Evolutionary conservation across 176 grass and related monocot genomes (phyloP), one percentile per base, ranked within the genome.

Genomic region (Dactylis glomerata): DNA sequence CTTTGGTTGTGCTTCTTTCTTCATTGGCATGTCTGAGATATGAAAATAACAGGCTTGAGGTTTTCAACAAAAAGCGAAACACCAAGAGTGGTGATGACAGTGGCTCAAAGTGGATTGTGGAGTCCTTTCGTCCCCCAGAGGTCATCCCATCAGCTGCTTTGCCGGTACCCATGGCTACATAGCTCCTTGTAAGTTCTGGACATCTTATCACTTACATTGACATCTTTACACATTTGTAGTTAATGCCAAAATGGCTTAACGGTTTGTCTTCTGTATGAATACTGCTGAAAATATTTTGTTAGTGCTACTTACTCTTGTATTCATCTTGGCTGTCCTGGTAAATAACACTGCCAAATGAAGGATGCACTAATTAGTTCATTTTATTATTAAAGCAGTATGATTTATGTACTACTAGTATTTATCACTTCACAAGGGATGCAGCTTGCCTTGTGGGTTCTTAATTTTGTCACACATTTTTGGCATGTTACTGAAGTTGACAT

Each of bases 91-190:
- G 78, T 5, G 52, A 79, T 30, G 72, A 47, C 31, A 88, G 50
- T 68, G 82, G 63, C 56, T 87, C 85, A 23, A 90, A 95, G 84
- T 91, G 92, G 87, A 71, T 83, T 85, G 67, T 92, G 6, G 24
- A 98, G 73, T 92, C 87, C 34, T 96, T 93, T 40, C 78, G 92
- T n/a, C 88, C 89, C 1, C 74, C 51, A 32, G 89, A 89, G 80
- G 76, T 96, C 76, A 71, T 89, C 54, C 87, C 78, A 20, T 86
- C 33, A 91, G 73, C 78, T 91, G 83, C 78, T 98, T 95, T 19
- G 93, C 91, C 77, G 84, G 87, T 87, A 95, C 91, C 7, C 91
- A 90, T 79, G 93, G 87, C 40, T 98, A 95, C 61, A 83, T 95
- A 65, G 91, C 93, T 79, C 87, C 89, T 85, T 91, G 96, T 98